Conservation (phyloP, 2,329 filamentous ascomycete species). For the Cercospora zeae-maydis region DNA sequence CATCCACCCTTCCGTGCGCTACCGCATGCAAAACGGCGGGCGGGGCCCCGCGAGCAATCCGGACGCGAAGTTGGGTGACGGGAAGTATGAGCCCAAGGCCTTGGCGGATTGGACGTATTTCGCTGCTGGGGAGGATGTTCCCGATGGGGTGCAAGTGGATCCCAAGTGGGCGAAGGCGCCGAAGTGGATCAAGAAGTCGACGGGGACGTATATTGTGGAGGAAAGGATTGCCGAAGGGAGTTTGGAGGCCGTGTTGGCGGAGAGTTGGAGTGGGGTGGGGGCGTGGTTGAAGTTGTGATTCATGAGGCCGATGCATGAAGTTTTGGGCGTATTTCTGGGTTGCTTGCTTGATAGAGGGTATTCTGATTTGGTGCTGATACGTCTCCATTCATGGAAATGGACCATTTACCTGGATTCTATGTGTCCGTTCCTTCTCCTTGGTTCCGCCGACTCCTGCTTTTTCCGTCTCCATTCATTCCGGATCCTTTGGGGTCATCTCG, state of each 20-base stretch:
- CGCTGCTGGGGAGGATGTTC: conserved; percentile 4
- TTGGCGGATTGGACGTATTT: conserved; percentile 17
- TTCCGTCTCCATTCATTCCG: no score
- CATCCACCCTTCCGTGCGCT: conserved; percentile 47
- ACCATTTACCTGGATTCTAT: no score
- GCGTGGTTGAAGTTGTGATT: conserved; percentile 7
- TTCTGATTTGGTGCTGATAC: no score
- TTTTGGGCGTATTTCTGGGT: no score
- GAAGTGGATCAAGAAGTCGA: conserved; percentile 16
- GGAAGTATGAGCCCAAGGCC: conserved; percentile 9
- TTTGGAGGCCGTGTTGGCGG: conserved; percentile 9
- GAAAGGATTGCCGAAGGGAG: conserved; percentile 9
- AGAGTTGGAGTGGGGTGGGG: conserved; percentile 7
- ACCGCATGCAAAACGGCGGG: conserved; percentile 42
- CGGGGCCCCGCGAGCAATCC: conserved; percentile 34
- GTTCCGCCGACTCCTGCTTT: no score
- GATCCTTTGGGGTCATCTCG: no score
- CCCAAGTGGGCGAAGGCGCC: conserved; percentile 10
- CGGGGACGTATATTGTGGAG: conserved; percentile 17
- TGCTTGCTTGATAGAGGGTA: no score
- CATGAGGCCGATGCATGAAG: no score
- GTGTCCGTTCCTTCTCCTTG: no score
- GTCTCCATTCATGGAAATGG: no score
- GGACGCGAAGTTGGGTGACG: conserved; percentile 11
- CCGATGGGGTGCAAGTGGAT: conserved; percentile 6